Percentiles rank a stretch among this genome's conserved stretches.
Evolutionary conservation across 2,329 filamentous ascomycete species (phyloP).

Genomic region (Talaromyces pinophilus): DNA sequence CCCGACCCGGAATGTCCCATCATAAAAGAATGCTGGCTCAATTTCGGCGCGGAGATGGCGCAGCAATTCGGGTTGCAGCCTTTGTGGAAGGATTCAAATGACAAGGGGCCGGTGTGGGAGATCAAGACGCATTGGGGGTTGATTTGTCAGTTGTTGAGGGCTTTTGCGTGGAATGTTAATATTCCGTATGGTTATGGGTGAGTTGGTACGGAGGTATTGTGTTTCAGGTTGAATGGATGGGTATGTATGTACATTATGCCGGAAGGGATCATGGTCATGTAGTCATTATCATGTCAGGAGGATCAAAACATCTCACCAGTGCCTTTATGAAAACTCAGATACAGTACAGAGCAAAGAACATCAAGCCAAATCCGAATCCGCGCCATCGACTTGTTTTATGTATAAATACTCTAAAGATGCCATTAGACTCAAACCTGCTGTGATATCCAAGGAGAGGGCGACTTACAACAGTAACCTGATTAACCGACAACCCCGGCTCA

Average conservation of each 20-base stretch:
- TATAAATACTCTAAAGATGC: slow-evolving; percentile 20
- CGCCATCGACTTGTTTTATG: background rate
- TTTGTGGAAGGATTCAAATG: slow-evolving; percentile 14
- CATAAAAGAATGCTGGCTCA: slow-evolving; percentile 18
- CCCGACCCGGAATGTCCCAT: background rate
- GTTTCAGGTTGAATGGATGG: too few relatives aligned
- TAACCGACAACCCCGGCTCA: slow-evolving; percentile 82
- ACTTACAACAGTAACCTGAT: slow-evolving; percentile 82
- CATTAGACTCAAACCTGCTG: background rate
- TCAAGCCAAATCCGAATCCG: background rate
- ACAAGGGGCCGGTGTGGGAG: slow-evolving; percentile 19
- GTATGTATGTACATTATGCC: background rate
- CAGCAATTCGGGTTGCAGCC: slow-evolving; percentile 1
- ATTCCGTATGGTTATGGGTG: slow-evolving; percentile 18
- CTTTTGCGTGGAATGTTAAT: slow-evolving; percentile 21
- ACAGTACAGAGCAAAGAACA: background rate
- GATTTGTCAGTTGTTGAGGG: slow-evolving; percentile 22
- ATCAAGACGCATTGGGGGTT: slow-evolving; percentile 18
- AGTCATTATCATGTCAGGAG: background rate
- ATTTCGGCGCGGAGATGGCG: slow-evolving; percentile 12
- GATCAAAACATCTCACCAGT: background rate
- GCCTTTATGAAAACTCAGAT: background rate
- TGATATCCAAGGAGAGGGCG: background rate
- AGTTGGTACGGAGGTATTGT: background rate
- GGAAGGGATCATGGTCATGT: background rate